These are phyloP conservation scores for Aspergillus intermedius DNA, from an alignment of 2,329 filamentous ascomycete species.

Conservation along the genomic window DNA sequence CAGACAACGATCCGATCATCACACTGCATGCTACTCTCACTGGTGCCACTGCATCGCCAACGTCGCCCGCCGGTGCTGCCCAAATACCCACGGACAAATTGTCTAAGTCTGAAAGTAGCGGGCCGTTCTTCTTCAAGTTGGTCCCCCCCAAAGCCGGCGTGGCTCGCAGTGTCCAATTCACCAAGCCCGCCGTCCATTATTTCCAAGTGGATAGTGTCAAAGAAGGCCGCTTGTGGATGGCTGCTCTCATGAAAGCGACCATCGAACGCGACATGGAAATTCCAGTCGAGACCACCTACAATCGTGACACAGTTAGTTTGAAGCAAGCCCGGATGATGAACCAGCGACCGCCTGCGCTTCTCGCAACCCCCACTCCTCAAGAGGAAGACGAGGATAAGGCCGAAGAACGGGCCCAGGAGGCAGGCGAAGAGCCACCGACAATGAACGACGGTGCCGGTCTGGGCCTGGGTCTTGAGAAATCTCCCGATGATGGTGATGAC, in stretches of 20 bases:
- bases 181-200: conserved; percentile 93
- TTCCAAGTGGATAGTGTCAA: conserved; percentile 90
- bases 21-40: conserved; percentile 88
- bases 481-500: conserved; percentile 7
- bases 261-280: conserved; percentile 81
- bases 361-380: conserved; percentile 47
- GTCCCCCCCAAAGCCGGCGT: conserved; percentile 82
- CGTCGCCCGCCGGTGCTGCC: conserved; percentile 42
- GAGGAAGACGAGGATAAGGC: conserved; percentile 22
- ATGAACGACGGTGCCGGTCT: conserved; percentile 27
- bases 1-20: conserved; percentile 83
- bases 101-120: conserved; percentile 45
- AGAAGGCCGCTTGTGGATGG: conserved; percentile 94
- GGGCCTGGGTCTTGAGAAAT: conserved; percentile 26
- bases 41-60: conserved; percentile 66
- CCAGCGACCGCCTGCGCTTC: conserved; percentile 81
- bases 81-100: conserved; percentile 23
- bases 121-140: conserved; percentile 97
- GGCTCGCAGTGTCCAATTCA: conserved; percentile 90
- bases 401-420: conserved; percentile 3
- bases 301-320: conserved; percentile 92
- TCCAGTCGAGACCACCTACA: conserved; percentile 83
- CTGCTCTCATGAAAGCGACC: conserved; percentile 95
- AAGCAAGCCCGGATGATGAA: conserved; percentile 81
- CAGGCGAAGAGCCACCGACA: conserved; percentile 1